Percentiles rank a stretch among this genome's conserved stretches.
Conservation (phyloP, 2,329 filamentous ascomycete genomes). For the Periconia sp. region DNA sequence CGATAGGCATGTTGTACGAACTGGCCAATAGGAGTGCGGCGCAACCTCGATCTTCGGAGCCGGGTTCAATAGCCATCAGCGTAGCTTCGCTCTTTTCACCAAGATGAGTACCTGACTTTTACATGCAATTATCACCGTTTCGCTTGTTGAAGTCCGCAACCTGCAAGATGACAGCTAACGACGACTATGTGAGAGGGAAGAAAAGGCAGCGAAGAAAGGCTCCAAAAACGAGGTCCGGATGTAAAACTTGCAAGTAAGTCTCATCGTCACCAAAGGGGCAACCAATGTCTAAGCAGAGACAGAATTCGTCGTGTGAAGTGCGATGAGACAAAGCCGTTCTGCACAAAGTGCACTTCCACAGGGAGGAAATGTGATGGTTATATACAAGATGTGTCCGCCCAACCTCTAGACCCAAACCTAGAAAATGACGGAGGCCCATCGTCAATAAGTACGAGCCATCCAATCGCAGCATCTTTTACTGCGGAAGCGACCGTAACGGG, state of each 20-base stretch:
- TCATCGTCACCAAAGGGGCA: background rate
- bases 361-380: slow-evolving; percentile 62
- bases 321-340: slow-evolving; percentile 61
- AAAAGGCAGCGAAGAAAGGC: slow-evolving; percentile 6
- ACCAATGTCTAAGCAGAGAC: background rate
- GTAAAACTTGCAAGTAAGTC: slow-evolving; percentile 14
- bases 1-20: slow-evolving; percentile 10
- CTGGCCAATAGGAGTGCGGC: slow-evolving; percentile 5
- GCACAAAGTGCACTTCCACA: slow-evolving; percentile 60
- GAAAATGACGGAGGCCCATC: too few relatives aligned
- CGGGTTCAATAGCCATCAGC: too few relatives aligned
- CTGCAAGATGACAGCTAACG: background rate
- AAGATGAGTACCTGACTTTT: too few relatives aligned
- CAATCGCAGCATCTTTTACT: too few relatives aligned
- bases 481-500: too few relatives aligned
- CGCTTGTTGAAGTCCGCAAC: background rate
- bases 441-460: too few relatives aligned
- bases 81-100: too few relatives aligned
- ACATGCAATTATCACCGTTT: too few relatives aligned
- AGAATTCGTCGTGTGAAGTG: slow-evolving; percentile 65
- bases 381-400: background rate
- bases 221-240: slow-evolving; percentile 9
- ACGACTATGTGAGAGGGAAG: slow-evolving; percentile 8
- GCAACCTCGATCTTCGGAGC: too few relatives aligned
- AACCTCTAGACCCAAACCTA: background rate